Evolutionary conservation across 2,329 filamentous ascomycete species (phyloP), one percentile per base, ranked within the genome.

Genomic region (Sporothrix sp.): DNA sequence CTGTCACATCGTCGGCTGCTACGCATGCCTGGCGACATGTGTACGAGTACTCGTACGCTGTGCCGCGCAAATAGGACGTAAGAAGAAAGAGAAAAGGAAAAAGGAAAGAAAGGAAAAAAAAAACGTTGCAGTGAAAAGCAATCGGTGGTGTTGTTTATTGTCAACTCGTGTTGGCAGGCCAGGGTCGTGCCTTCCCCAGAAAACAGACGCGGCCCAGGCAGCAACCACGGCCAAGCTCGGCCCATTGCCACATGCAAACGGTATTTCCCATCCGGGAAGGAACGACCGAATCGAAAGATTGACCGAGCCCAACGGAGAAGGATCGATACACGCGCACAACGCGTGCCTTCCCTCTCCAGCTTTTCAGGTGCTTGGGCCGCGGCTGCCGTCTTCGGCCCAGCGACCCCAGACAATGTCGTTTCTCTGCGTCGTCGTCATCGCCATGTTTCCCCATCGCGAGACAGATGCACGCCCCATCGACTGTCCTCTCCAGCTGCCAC

Each of bases 231-330:
- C 6, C 10, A 20, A 25, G 4, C 43, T 36, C 20, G 25, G 18
- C 30, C 28, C 20, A 38, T 47, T 23, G 7, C 18, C 33, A 20
- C 33, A 38, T 47, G 44, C 23, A 47, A 36, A 20, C 7, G 7
- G 18, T 3, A 23, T 9, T 9, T 23, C 45, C 33, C 23, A 39
- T 28, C 16, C 11, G 28, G 45, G 45, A n/a, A 48, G 33, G 45
- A 48, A 16, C 35, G 16, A 32, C 35, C 32, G 18, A 21, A 13
- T 23, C 20, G 7, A 18, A 25, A 21, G 33, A 38, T n/a, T 28
- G 7, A 13, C 43, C 33, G 23, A 47, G 10, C 23, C 44, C 33
- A 30, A 20, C 44, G 33, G 44, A 47, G 44, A 47, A 47, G 44
- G 23, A 38, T 18, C 42, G 30, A 23, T 21, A 20, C 44, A 47